Base-by-base conservation (phyloP, 2,329 filamentous ascomycete genomes). In the Penicillium decumbens region DNA sequence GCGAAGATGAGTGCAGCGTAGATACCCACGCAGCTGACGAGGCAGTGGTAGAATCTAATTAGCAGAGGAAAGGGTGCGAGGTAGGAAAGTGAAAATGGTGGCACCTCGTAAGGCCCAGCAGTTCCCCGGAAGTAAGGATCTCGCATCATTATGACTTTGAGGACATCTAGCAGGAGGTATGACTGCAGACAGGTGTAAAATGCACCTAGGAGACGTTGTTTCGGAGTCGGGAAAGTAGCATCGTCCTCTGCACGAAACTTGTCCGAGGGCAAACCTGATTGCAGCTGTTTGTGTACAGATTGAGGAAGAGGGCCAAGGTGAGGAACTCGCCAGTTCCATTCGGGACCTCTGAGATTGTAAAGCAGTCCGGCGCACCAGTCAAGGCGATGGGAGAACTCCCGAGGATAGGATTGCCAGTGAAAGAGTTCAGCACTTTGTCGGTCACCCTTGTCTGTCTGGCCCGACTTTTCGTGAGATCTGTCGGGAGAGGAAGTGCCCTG, bases 51-150 rank as follows among this genome's bases (percentile, higher is more conserved):
- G 6, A 77, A 54, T 28, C 74, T 75, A 25, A 85, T 69, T 1
- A 80, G 49, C 42, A 74, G 54, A 0, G 72, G 66, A 6, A 77
- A 75, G 3, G 80, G 58, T 20, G 62, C 51, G 8, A 63, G 63
- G 25, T 49, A 79, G 63, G 67, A 78, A 58, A 63, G 73, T 45
- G 51, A 83, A 68, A 51, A 61, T 50, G 67, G 62, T 46, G 74
- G 70, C 3, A 71, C 72, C 70, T 66, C 52, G 45, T 68, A 64
- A 0, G 75, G 71, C 0, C 81, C 78, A 23, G 80, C 64, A 50
- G 83, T 62, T 37, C 77, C 76, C 69, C 77, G 77, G 69, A 91
- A 95, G 72, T 92, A 95, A 0, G 86, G 84, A 61, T 97, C 92
- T 45, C 81, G 79, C 58, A 85, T 83, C 73, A 89, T 84, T 53